A percentile compares a stretch with the other conserved stretches of the same genome.
These are phyloP conservation scores for Euphorbia tirucalli DNA, from an alignment of 345 rosid species.

Conservation along the genomic window DNA sequence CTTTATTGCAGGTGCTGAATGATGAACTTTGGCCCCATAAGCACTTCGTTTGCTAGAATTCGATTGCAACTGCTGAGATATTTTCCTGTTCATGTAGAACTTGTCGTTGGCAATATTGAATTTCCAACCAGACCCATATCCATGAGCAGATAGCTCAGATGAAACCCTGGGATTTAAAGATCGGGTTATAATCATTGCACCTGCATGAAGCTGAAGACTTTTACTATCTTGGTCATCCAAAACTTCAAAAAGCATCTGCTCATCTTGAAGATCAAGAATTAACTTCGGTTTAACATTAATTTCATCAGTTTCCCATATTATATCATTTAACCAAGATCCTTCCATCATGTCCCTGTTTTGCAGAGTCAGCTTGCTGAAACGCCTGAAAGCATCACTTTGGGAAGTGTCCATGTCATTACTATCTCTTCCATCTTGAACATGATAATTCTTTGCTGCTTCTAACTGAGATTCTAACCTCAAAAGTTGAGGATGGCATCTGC, in stretches of 20 bases:
- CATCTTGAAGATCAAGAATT: conserved; percentile 89
- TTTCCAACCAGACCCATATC: conserved; percentile 63
- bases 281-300: conserved; percentile 58
- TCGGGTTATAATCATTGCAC: conserved; percentile 79
- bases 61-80: conserved; percentile 78
- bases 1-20: conserved; percentile 93
- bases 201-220: conserved; percentile 76
- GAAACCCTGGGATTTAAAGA: conserved; percentile 48
- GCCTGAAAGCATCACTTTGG: conserved; percentile 44
- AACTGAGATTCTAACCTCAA: conserved; percentile 68
- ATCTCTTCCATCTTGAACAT: conserved; percentile 29
- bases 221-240: conserved; percentile 61
- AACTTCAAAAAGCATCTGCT: conserved; percentile 91
- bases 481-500: conserved; percentile 76
- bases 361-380: conserved; percentile 45
- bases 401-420: conserved; percentile 28
- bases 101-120: conserved; percentile 95
- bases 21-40: conserved; percentile 78
- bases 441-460: conserved; percentile 34
- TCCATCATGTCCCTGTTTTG: conserved; percentile 60
- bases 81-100: conserved; percentile 83
- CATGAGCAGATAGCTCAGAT: conserved; percentile 43
- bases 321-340: conserved; percentile 79
- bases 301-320: conserved; percentile 72
- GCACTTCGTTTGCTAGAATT: conserved; percentile 66